phyloP scores from a whole-genome alignment of 1,284 basidiomycete species.

The Erythrobasidium hasegawianum region DNA sequence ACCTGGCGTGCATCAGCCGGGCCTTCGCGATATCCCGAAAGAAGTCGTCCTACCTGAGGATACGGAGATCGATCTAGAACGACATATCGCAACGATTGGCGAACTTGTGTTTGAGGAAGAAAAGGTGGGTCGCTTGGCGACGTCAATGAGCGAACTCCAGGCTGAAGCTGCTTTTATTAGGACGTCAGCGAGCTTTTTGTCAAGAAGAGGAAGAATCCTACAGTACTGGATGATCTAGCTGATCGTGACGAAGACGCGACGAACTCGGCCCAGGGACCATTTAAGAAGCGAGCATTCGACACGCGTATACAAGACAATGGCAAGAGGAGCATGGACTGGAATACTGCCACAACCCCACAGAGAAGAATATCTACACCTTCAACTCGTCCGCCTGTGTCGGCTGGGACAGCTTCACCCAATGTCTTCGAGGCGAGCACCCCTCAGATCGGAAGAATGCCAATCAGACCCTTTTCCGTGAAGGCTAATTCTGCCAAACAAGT shows the following conservation, averaged over 20 bases:
- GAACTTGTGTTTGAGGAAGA: conserved; percentile 26
- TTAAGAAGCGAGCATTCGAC: too few species aligned
- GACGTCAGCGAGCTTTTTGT: conserved; percentile 27
- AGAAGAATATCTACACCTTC: too few species aligned
- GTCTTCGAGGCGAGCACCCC: too few species aligned
- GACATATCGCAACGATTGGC: conserved; percentile 14
- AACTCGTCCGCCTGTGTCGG: too few species aligned
- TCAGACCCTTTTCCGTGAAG: too few species aligned
- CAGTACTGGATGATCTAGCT: conserved; percentile 13
- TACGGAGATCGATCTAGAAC: conserved; percentile 6
- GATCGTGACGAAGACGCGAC: conserved; percentile 4
- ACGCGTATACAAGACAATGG: too few species aligned
- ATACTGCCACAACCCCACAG: too few species aligned
- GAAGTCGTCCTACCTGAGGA: conserved; percentile 4
- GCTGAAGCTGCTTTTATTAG: neutral
- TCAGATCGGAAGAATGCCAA: too few species aligned
- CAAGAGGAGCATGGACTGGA: too few species aligned
- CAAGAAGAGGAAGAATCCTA: conserved; percentile 12
- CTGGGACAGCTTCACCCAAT: too few species aligned
- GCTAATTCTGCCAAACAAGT: neutral
- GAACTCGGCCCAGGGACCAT: too few species aligned
- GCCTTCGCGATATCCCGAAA: conserved; percentile 18
- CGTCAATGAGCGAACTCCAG: neutral
- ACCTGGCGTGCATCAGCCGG: conserved; percentile 1
- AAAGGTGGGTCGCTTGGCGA: conserved; percentile 16